A percentile compares a stretch with the other conserved stretches of the same genome.
Conservation (phyloP, 164 flowering plant species). For the Stephania cephalantha region DNA sequence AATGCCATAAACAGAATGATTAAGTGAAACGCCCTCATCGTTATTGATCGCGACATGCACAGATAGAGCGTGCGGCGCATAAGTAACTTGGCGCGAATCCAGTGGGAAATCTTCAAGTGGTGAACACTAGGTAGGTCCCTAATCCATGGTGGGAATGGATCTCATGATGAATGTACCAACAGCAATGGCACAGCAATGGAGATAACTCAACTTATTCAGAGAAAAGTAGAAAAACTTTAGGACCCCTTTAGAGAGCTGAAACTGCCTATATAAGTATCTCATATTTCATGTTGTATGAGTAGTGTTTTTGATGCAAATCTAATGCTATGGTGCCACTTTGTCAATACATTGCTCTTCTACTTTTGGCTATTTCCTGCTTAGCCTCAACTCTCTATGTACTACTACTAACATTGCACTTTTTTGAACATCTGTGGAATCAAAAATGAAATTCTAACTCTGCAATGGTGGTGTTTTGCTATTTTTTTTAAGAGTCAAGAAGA, state of each 20-base stretch:
- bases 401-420: neutral
- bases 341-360: no score
- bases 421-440: neutral
- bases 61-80: no score
- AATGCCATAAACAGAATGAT: neutral
- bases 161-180: no score
- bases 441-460: neutral
- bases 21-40: neutral
- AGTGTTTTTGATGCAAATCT: no score
- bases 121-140: neutral
- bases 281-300: no score
- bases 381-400: neutral
- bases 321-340: no score
- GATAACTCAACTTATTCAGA: no score
- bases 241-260: no score
- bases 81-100: neutral
- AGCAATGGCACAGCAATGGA: no score
- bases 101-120: neutral
- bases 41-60: neutral
- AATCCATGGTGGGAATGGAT: neutral
- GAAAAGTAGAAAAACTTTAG: no score
- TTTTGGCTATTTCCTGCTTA: neutral
- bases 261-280: no score
- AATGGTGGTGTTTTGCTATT: neutral
- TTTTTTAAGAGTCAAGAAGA: neutral